Evolutionary conservation across 1,139 yeast genomes (phyloP), one percentile per base, ranked within the genome.

Genomic region (Taiozyma sp.): DNA sequence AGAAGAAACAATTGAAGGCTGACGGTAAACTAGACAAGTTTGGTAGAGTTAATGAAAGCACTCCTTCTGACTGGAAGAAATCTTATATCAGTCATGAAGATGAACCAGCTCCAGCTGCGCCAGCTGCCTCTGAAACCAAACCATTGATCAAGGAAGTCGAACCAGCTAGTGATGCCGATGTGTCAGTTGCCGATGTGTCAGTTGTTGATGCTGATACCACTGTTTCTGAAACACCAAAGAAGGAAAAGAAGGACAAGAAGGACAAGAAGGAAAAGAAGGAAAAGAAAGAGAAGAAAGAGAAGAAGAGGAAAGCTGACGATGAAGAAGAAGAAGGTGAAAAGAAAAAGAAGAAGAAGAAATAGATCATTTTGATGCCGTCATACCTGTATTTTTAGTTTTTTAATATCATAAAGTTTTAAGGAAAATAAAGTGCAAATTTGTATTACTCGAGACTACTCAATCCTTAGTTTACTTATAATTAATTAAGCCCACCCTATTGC

Each of bases 1-100:
- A 90, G 86, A 93, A 93, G 87, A 93, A 93, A 81, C 96, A 92
- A 77, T 78, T 93, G 80, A 93, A 92, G 81, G 88, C 96, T 52
- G 97, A 89, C 62, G 99, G 99, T 65, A 93, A 93, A 75, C 84
- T 93, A 66, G 99, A 93, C 77, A 90, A 92, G 75, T 93, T 75
- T 67, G 99, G 99, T 58, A 85, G 97, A 75, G 79, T 78, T 60
- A 93, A 91, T 68, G 99, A 93, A 71, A 84, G 81, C 70, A 93
- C 99, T 46, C 99, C 99, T 64, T 87, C 82, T 48, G 79, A 82
- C 48, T 93, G 99, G 99, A 92, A 91, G 76, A 76, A 78, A 64
- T 84, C 82, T 50, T 95, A 93, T 71, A 88, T 85, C 62, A 91
- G 90, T 67, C 87, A 85, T 63, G 91, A 86, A 62, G 83, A 79